Base-by-base conservation (phyloP, 768 basidiomycete species). In the Floccularia luteovirens region DNA sequence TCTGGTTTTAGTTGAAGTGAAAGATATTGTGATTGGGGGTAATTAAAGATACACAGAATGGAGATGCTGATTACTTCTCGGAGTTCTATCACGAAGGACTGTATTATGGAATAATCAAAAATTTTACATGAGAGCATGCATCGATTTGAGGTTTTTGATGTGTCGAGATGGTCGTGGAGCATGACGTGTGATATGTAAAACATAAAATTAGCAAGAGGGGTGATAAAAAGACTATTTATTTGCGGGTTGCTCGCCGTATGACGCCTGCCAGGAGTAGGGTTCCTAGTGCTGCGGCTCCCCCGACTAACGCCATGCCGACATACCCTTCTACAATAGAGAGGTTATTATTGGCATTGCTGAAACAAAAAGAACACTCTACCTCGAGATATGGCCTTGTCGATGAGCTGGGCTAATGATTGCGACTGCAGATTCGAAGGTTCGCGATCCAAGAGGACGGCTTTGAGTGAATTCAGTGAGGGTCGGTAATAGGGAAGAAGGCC, bases 401-500 rank as follows among this genome's bases (percentile, higher is more conserved):
- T 94, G 32, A 98, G 70, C n/a, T 74, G 69, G 4, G 68, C 71
- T 37, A 99, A 67, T 42, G 90, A 92, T 48, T 88, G 83, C 11
- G 92, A 88, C 61, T 98, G 96, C 47, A 97, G 60, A 58, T 99
- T 99, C 28, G 79, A 65, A 0, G 96, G 96, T 58, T 99, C 96
- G 57, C 89, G 92, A 46, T 88, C 83, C 36, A 98, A 63, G 4
- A 99, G 70, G 11, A 94, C 66, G 22, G 77, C 94, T 4, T 32
- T 12, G 10, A 13, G 2, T n/a, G n/a, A n/a, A n/a, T n/a, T n/a
- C n/a, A n/a, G n/a, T n/a, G n/a, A n/a, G n/a, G n/a, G n/a, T n/a
- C n/a, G n/a, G n/a, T n/a, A n/a, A n/a, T n/a, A n/a, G 19, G 1
- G 40, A 12, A 31, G 30, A 14, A 36, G 17, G 14, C 8, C 24